These are phyloP conservation scores for Magnusiomyces paraingens DNA, from an alignment of 1,139 yeast genomes.

Conservation along the genomic window DNA sequence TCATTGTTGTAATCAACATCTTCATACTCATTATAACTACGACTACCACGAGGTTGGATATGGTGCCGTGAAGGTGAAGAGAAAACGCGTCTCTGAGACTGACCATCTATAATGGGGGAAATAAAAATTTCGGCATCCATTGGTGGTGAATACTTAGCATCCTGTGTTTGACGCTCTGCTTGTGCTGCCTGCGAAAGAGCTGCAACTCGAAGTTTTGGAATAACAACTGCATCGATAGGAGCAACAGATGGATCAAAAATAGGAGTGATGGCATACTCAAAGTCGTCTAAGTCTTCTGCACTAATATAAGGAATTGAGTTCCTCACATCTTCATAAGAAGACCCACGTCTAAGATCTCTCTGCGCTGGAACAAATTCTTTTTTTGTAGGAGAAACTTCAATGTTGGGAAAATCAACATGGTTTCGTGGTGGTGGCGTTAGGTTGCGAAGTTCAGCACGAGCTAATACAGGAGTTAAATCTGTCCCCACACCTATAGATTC, in stretches of 20 bases:
- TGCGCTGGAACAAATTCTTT: neutral
- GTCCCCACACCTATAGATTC: constrained; percentile 9
- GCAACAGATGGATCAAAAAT: constrained; percentile 9
- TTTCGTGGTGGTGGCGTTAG: neutral
- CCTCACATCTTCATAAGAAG: constrained; percentile 15
- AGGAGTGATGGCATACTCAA: constrained; percentile 10
- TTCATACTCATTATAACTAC: neutral
- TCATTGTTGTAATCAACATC: neutral
- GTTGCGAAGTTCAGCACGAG: neutral
- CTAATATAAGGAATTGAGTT: constrained; percentile 15
- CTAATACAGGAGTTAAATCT: neutral
- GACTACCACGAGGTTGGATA: too few relatives aligned
- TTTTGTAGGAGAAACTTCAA: constrained; percentile 12
- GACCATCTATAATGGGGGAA: too few relatives aligned
- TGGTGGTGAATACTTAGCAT: too few relatives aligned
- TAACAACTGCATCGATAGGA: constrained; percentile 1
- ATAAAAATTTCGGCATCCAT: too few relatives aligned
- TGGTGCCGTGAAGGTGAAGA: neutral
- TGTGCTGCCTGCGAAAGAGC: neutral
- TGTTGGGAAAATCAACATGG: constrained; percentile 10
- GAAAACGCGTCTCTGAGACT: constrained; percentile 5
- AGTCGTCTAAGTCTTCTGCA: constrained; percentile 5
- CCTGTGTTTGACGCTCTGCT: neutral
- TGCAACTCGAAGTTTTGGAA: constrained; percentile 2
- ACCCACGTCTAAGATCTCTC: constrained; percentile 1